Conservation (phyloP, 2,329 filamentous ascomycete genomes). For the Hypoxylon sp. region DNA sequence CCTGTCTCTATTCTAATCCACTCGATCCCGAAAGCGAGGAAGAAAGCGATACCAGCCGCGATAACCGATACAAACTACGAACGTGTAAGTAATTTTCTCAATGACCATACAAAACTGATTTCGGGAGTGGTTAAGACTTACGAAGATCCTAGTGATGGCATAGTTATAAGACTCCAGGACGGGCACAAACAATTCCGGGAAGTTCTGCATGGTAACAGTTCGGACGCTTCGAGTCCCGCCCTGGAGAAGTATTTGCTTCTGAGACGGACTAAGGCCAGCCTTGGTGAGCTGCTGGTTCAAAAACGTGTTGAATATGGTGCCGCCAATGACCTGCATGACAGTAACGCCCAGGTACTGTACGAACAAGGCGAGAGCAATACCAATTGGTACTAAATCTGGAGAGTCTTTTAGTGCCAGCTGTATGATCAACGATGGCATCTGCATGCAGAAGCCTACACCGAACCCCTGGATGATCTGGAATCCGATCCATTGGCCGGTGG, state of each 20-base stretch:
- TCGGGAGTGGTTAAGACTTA: not conserved
- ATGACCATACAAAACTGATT: not conserved
- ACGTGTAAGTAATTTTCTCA: not conserved
- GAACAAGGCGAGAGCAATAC: conserved; percentile 14
- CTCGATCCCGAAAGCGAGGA: conserved; percentile 13
- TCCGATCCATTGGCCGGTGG: conserved; percentile 16
- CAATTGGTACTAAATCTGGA: conserved; percentile 8
- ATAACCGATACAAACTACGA: conserved; percentile 17
- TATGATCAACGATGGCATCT: conserved; percentile 18
- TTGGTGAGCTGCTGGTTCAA: conserved; percentile 8
- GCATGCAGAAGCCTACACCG: conserved; percentile 12
- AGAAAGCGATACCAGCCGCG: conserved; percentile 2
- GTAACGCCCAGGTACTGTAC: conserved; percentile 15
- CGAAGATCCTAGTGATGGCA: not conserved
- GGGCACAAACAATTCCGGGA: not conserved
- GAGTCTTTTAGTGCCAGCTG: conserved; percentile 7
- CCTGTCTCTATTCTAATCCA: conserved; percentile 9
- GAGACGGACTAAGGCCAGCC: conserved; percentile 2
- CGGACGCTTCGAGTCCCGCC: not conserved
- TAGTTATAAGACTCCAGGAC: conserved; percentile 1
- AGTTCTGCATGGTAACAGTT: not conserved
- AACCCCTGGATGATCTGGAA: conserved; percentile 19
- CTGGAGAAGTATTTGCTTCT: conserved; percentile 8
- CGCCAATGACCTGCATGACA: conserved; percentile 15
- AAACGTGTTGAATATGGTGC: conserved; percentile 13